These are phyloP conservation scores for Ophiocytium majus DNA, from an alignment of 352 stramenopile genomes.

Conservation along the genomic window DNA sequence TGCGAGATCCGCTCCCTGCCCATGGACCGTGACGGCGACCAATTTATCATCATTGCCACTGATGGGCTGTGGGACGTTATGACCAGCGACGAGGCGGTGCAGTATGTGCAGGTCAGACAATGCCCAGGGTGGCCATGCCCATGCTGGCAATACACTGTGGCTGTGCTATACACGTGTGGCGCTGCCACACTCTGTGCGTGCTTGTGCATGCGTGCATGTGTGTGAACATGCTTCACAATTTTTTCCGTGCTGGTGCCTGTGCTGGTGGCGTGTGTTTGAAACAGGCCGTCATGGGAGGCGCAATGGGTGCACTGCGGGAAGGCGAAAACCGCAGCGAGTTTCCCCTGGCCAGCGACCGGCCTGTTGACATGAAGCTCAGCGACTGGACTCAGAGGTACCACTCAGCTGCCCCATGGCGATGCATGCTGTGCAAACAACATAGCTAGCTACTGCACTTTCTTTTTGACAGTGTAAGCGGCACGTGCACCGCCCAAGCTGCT, in stretches of 20 bases:
- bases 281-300: conserved; percentile 43
- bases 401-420: no score
- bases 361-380: conserved; percentile 73
- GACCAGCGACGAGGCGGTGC: conserved; percentile 78
- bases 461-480: no score
- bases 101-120: conserved; percentile 78
- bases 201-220: no score
- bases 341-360: conserved; percentile 30
- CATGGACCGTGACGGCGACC: conserved; percentile 49
- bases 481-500: no score
- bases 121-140: no score
- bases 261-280: neutral
- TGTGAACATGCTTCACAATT: conserved; percentile 14
- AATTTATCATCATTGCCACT: conserved; percentile 86
- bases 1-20: conserved; percentile 73
- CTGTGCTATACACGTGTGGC: no score
- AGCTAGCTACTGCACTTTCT: no score
- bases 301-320: conserved; percentile 37
- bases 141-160: no score
- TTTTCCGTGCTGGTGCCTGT: neutral
- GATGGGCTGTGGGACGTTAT: conserved; percentile 91
- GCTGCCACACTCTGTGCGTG: no score
- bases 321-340: conserved; percentile 13
- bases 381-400: conserved; percentile 78
- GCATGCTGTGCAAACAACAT: no score